phyloP scores from a whole-genome alignment of 805 yeast species.

The Debaryomyces prosopidis region DNA sequence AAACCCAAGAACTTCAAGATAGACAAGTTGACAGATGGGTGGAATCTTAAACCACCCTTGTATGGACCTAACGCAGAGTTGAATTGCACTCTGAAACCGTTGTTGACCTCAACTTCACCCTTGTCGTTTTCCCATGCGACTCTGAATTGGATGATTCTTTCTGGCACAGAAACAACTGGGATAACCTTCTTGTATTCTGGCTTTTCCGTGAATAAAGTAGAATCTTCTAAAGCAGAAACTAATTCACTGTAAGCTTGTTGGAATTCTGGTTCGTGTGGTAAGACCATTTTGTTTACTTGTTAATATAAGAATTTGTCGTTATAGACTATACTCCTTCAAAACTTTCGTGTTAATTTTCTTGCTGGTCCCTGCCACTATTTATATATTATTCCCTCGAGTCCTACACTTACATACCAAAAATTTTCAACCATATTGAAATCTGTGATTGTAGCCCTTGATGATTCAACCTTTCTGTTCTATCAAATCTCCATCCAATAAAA shows the following conservation, averaged over 20 bases:
- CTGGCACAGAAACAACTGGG: constrained; percentile 91
- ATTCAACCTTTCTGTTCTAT: not conserved
- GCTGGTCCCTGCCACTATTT: too few relatives aligned
- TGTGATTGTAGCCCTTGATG: not conserved
- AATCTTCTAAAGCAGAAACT: constrained; percentile 82
- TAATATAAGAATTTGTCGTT: too few relatives aligned
- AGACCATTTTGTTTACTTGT: constrained; percentile 53
- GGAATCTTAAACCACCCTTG: constrained; percentile 98
- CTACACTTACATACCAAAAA: too few relatives aligned
- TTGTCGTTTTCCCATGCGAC: constrained; percentile 97
- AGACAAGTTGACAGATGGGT: constrained; percentile 93
- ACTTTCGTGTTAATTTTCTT: too few relatives aligned
- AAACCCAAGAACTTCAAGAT: constrained; percentile 95
- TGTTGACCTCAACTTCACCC: constrained; percentile 88
- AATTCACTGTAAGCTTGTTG: constrained; percentile 98
- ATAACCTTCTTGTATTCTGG: constrained; percentile 89
- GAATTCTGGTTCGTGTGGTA: constrained; percentile 96
- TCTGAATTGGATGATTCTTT: constrained; percentile 94
- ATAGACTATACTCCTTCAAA: too few relatives aligned
- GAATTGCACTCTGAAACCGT: constrained; percentile 98
- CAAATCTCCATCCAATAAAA: not conserved
- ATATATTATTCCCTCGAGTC: too few relatives aligned
- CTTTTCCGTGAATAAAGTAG: constrained; percentile 82
- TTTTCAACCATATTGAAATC: not conserved
- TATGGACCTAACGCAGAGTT: constrained; percentile 98